These are phyloP conservation scores for Amesomyces nigricolor DNA, from an alignment of 2,329 filamentous ascomycete species.

Conservation along the genomic window DNA sequence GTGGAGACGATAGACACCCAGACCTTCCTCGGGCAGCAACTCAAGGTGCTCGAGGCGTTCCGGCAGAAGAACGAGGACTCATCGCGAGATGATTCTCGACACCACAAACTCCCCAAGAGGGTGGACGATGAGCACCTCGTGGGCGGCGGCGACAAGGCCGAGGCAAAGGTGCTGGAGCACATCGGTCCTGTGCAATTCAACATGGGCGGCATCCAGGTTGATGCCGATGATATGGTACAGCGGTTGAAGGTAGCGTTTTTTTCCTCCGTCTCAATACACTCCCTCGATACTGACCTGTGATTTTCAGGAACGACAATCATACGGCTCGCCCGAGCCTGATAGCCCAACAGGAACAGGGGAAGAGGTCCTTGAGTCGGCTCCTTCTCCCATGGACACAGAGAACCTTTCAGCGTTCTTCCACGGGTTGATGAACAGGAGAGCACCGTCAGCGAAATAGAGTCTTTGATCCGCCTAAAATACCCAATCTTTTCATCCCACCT, in stretches of 20 bases:
- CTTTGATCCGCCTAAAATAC: not conserved
- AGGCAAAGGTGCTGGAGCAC: slow-evolving; percentile 61
- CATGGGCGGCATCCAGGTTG: slow-evolving; percentile 93
- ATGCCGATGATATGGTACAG: slow-evolving; percentile 89
- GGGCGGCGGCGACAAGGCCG: slow-evolving; percentile 28
- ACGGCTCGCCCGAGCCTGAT: slow-evolving; percentile 41
- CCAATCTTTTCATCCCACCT: too few relatives aligned
- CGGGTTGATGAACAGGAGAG: slow-evolving; percentile 53
- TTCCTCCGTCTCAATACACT: not conserved
- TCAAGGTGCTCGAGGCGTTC: slow-evolving; percentile 64
- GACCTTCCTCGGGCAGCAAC: slow-evolving; percentile 68
- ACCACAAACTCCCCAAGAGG: slow-evolving; percentile 47
- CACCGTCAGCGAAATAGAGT: slow-evolving; percentile 22
- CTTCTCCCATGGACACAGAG: slow-evolving; percentile 47
- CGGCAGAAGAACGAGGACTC: slow-evolving; percentile 54
- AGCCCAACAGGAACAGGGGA: slow-evolving; percentile 31
- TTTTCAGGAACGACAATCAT: slow-evolving; percentile 51
- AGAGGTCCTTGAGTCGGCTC: slow-evolving; percentile 32
- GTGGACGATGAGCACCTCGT: slow-evolving; percentile 18
- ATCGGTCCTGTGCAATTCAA: slow-evolving; percentile 97
- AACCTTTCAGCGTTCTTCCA: slow-evolving; percentile 56
- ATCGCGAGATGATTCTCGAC: slow-evolving; percentile 31
- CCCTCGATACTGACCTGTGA: not conserved
- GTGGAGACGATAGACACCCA: slow-evolving; percentile 70
- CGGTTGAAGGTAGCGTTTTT: slow-evolving; percentile 63